phyloP scores from a whole-genome alignment of 2,329 filamentous ascomycete species.

The Colletotrichum lini region DNA sequence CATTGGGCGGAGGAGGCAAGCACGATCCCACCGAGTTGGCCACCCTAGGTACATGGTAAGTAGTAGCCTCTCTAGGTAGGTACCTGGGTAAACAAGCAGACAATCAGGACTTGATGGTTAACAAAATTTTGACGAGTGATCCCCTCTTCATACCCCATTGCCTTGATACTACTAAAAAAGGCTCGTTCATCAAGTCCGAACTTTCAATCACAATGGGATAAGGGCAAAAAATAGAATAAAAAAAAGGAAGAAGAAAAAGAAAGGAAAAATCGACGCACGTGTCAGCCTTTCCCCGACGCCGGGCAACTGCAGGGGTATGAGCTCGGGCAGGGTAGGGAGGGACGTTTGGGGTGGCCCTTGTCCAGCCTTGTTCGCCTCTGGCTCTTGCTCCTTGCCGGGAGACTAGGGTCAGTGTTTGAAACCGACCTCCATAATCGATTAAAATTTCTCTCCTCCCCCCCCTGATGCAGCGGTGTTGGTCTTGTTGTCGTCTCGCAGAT shows the following conservation, averaged over 20 bases:
- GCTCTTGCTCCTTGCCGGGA: conserved; percentile 16
- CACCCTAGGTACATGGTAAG: background rate
- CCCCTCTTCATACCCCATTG: too few relatives aligned
- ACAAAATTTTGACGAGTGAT: background rate
- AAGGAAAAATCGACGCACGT: conserved; percentile 22
- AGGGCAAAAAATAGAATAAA: background rate
- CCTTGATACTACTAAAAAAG: too few relatives aligned
- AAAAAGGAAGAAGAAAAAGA: background rate
- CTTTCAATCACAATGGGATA: background rate
- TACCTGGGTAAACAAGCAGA: too few relatives aligned
- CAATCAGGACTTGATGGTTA: background rate
- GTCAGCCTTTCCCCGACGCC: conserved; percentile 33
- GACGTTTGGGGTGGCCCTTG: conserved; percentile 32
- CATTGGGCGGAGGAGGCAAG: background rate
- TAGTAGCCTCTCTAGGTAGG: background rate
- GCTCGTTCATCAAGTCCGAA: background rate
- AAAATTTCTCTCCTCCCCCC: background rate
- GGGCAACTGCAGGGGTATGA: conserved; percentile 35
- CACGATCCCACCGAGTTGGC: background rate
- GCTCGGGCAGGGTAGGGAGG: conserved; percentile 28
- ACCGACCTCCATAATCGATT: conserved; percentile 26
- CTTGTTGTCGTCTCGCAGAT: background rate
- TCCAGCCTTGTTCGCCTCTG: conserved; percentile 26
- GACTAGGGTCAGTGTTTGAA: conserved; percentile 34
- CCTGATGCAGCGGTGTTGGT: background rate